Base-by-base conservation (phyloP, 2,329 filamentous ascomycete genomes). In the Verticillium nubilum region DNA sequence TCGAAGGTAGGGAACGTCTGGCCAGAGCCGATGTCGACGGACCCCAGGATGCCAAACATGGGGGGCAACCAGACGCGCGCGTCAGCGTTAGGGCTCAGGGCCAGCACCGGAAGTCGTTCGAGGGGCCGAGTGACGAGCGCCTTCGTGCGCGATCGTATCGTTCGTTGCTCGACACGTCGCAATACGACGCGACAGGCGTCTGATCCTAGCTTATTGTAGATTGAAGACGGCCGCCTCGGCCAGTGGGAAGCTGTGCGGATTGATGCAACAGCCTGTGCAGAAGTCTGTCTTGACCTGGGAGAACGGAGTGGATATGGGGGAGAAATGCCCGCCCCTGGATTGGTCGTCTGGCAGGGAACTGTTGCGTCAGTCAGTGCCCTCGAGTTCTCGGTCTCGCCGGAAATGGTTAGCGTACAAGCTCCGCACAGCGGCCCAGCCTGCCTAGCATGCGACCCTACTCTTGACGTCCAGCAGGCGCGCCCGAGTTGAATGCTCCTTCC, bases 1-100 rank as follows among this genome's bases (percentile, higher is more conserved):
- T 78, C 76, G 62, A 74, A 77, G n/a, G 72, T 70, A 57, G 65
- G 65, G 62, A 72, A 78, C 58, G 68, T 67, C 61, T 72, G 67
- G 74, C 62, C 60, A 28, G 55, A 58, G 60, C 56, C 60, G 29
- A 74, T 68, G 15, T 72, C 67, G 57, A 75, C 71, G 50, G 76
- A 70, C 62, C 74, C 74, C 57, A 78, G 69, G 56, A 78, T 75
- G 65, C 75, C 76, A 59, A 78, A 78, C 76, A 78, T 77, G 42
- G 19, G 7, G n/a, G 42, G 42, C 42, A 19, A 23, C 5, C n/a
- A 23, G 19, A 19, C 42, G 42, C n/a, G 42, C 42, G 42, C 19
- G 42, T 50, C 19, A 10, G 42, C 42, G 35, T 33, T 15, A 10
- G 31, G 15, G 31, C 31, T 42, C 35, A 19, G 35, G 7, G 42